Evolutionary conservation across 2,329 filamentous ascomycete genomes (phyloP).

Genomic region (Penicillium rolfsii): DNA sequence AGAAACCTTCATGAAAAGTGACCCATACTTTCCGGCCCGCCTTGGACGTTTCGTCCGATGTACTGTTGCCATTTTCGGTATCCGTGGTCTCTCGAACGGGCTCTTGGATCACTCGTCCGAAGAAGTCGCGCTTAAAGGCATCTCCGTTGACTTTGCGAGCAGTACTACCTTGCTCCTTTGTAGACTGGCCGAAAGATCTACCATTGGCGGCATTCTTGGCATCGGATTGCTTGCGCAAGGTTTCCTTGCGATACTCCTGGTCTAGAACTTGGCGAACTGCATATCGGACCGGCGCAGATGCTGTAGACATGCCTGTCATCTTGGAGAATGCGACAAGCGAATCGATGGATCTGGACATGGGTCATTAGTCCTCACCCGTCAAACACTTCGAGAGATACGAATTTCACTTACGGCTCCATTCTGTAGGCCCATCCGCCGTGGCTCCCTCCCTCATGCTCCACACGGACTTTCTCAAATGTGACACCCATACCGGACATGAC

Average conservation of each 20-base stretch:
- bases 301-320: constrained; percentile 46
- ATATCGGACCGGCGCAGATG: constrained; percentile 75
- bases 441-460: constrained; percentile 68
- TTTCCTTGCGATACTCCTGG: constrained; percentile 80
- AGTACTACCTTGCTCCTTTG: constrained; percentile 39
- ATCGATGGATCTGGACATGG: constrained; percentile 65
- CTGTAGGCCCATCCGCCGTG: constrained; percentile 79
- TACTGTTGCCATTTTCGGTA: constrained; percentile 36
- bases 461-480: constrained; percentile 74
- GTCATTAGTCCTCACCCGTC: constrained; percentile 11
- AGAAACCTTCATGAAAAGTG: constrained; percentile 85
- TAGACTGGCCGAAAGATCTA: constrained; percentile 30
- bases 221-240: constrained; percentile 66
- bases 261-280: constrained; percentile 92
- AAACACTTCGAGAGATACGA: not conserved
- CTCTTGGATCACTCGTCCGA: constrained; percentile 69
- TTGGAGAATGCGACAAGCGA: constrained; percentile 68
- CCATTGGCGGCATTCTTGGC: constrained; percentile 50
- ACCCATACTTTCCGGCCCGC: constrained; percentile 74
- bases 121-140: constrained; percentile 76
- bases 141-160: constrained; percentile 33
- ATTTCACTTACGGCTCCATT: constrained; percentile 80
- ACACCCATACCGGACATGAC: constrained; percentile 84
- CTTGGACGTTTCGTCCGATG: constrained; percentile 39
- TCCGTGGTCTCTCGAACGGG: constrained; percentile 46